phyloP scores from a whole-genome alignment of 352 stramenopile species.

The Phytophthora sp. region DNA sequence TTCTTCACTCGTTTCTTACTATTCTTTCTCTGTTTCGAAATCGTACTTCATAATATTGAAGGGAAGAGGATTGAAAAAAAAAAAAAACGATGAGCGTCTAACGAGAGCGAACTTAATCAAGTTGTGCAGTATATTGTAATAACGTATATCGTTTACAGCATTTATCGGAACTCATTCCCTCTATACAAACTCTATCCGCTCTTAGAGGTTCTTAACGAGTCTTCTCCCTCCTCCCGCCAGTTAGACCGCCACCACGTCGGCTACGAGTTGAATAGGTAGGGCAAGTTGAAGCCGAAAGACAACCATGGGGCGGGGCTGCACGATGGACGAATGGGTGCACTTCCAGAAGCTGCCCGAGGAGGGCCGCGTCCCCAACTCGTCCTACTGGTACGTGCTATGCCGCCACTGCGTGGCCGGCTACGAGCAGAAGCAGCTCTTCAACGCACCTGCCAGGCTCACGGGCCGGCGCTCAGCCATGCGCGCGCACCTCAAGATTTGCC shows the following conservation, averaged over 20 bases:
- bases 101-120: too few species aligned
- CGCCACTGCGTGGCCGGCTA: slow-evolving; percentile 69
- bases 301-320: slow-evolving; percentile 73
- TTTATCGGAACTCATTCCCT: too few species aligned
- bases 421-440: slow-evolving; percentile 72
- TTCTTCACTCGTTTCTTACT: too few species aligned
- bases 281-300: slow-evolving; percentile 9
- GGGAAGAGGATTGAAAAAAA: too few species aligned
- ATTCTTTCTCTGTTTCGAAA: too few species aligned
- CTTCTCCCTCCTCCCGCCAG: neutral
- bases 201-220: neutral
- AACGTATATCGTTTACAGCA: too few species aligned
- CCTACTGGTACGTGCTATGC: slow-evolving; percentile 85
- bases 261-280: neutral
- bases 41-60: too few species aligned
- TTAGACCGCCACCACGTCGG: neutral
- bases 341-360: slow-evolving; percentile 75
- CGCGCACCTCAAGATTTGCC: slow-evolving; percentile 76
- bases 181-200: too few species aligned
- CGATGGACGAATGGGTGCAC: slow-evolving; percentile 85
- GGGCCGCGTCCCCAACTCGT: slow-evolving; percentile 76
- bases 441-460: slow-evolving; percentile 61
- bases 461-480: slow-evolving; percentile 78
- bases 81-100: too few species aligned
- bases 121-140: too few species aligned